Conservation (phyloP, 495 filamentous ascomycete genomes). For the Aspergillus mulundensis region DNA sequence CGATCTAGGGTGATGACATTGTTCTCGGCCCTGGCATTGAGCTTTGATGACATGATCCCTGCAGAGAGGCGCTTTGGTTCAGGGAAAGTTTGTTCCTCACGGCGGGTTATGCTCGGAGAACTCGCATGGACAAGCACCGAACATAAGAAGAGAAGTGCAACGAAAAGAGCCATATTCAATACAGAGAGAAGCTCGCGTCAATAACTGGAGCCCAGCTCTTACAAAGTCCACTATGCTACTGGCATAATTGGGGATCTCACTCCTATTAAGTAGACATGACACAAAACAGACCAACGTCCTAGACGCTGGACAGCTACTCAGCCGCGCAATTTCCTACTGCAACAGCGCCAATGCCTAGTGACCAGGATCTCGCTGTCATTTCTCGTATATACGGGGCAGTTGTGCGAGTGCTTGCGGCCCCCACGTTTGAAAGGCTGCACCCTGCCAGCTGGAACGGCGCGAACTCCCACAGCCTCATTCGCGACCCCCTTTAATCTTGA, state of each 20-base stretch:
- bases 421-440: background rate
- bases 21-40: background rate
- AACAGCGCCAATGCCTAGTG: background rate
- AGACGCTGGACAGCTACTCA: background rate
- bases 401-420: background rate
- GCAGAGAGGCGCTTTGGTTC: slow-evolving; percentile 7
- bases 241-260: background rate
- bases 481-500: background rate
- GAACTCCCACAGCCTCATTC: background rate
- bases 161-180: background rate
- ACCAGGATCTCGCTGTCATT: background rate
- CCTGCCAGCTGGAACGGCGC: background rate
- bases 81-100: background rate
- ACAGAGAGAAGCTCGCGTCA: background rate
- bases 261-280: background rate
- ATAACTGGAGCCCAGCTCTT: background rate
- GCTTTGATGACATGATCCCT: background rate
- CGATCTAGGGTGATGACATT: background rate
- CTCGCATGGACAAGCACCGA: background rate
- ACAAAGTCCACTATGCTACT: background rate
- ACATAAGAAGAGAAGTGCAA: background rate
- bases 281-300: background rate
- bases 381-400: background rate
- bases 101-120: background rate
- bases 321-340: background rate